These are phyloP conservation scores for Pseudogymnoascus sp. DNA, from an alignment of 2,329 filamentous ascomycete species.

Conservation along the genomic window DNA sequence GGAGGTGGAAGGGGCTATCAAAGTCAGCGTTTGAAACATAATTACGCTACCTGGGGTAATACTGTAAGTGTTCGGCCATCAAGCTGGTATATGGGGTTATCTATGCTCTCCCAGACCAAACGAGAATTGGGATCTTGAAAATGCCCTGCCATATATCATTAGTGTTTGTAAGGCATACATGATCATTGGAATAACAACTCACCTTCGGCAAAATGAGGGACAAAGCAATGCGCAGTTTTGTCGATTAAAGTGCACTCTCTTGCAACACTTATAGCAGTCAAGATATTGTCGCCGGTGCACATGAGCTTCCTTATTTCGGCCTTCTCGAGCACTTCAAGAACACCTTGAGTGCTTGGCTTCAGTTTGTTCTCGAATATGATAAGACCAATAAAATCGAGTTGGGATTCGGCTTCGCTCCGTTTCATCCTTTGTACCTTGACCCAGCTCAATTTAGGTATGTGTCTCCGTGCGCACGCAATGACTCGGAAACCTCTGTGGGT, in stretches of 20 bases:
- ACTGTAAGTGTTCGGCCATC: constrained; percentile 70
- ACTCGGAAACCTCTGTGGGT: constrained; percentile 95
- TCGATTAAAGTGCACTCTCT: constrained; percentile 81
- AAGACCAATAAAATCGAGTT: constrained; percentile 85
- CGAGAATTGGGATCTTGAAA: constrained; percentile 64
- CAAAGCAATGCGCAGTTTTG: constrained; percentile 77
- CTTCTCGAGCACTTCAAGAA: constrained; percentile 72
- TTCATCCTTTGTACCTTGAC: constrained; percentile 92
- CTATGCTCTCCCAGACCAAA: constrained; percentile 89
- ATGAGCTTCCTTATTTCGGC: constrained; percentile 87
- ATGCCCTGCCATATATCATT: constrained; percentile 43
- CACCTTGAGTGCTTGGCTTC: constrained; percentile 74
- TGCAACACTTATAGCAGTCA: constrained; percentile 93
- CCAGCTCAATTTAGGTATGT: constrained; percentile 83
- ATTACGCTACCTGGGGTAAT: constrained; percentile 21
- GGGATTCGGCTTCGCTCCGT: constrained; percentile 72
- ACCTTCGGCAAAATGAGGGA: constrained; percentile 79
- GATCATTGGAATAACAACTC: constrained; percentile 17
- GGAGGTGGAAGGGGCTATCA: constrained; percentile 62
- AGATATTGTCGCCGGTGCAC: constrained; percentile 96
- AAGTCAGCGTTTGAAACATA: constrained; percentile 13
- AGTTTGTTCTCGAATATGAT: constrained; percentile 99
- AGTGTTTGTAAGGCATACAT: neutral
- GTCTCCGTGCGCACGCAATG: constrained; percentile 88
- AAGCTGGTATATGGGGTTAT: constrained; percentile 69